Evolutionary conservation across 2,329 filamentous ascomycete genomes (phyloP).

Genomic region (Monosporascus sp.): DNA sequence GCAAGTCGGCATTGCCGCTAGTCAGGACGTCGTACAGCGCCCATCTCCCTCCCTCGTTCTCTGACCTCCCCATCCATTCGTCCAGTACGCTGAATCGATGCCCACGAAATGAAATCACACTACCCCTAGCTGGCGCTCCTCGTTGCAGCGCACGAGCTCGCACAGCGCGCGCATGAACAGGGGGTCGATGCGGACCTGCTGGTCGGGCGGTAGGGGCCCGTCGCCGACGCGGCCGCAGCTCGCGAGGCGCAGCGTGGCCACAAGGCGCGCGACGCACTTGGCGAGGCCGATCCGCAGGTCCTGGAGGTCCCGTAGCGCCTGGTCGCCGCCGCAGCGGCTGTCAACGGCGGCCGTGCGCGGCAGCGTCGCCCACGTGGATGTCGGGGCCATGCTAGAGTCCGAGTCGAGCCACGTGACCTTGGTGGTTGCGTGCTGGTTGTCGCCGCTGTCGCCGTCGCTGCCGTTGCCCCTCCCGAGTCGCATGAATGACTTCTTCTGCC

Average conservation of each 20-base stretch:
- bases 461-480: slow-evolving; percentile 2
- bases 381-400: slow-evolving; percentile 4
- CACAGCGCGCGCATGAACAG: slow-evolving; percentile 35
- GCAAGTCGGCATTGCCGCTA: too few species aligned
- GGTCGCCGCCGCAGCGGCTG: slow-evolving; percentile 5
- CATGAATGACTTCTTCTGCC: slow-evolving; percentile 11
- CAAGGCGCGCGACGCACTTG: slow-evolving; percentile 45
- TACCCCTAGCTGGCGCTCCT: slow-evolving; percentile 22
- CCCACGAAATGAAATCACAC: too few species aligned
- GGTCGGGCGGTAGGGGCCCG: slow-evolving; percentile 1
- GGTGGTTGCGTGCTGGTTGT: background rate
- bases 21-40: too few species aligned
- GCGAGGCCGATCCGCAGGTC: slow-evolving; percentile 46
- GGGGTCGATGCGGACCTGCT: slow-evolving; percentile 19
- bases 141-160: slow-evolving; percentile 36
- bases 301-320: slow-evolving; percentile 21
- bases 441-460: slow-evolving; percentile 3
- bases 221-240: slow-evolving; percentile 4
- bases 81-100: too few species aligned
- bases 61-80: too few species aligned
- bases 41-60: too few species aligned
- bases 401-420: background rate
- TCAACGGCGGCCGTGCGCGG: background rate
- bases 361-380: background rate
- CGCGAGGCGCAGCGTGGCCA: slow-evolving; percentile 40